Evolutionary conservation across 164 flowering plant species (phyloP).

Genomic region (Chimonanthus praecox): DNA sequence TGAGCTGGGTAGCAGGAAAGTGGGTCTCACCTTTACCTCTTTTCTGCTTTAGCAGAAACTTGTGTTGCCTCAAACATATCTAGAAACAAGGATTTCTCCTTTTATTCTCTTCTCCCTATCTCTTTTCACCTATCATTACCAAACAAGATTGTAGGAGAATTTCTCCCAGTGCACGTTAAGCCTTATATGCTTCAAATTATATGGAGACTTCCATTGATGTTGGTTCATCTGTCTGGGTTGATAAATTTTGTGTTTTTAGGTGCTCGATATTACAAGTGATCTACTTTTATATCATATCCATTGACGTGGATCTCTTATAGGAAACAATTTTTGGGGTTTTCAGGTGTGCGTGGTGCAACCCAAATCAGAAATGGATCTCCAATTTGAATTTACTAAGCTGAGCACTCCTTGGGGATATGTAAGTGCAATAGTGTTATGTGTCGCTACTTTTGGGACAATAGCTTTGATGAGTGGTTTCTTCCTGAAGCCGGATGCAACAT

Average conservation of each 20-base stretch:
- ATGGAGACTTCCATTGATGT: not conserved
- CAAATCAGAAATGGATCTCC: slow-evolving; percentile 83
- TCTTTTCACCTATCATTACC: no score
- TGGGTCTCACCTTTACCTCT: no score
- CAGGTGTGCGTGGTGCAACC: slow-evolving; percentile 98
- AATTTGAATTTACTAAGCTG: slow-evolving; percentile 73
- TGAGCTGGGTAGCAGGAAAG: no score
- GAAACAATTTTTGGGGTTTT: not conserved
- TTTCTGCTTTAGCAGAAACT: no score
- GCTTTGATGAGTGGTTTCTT: slow-evolving; percentile 92
- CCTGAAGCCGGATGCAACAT: slow-evolving; percentile 81
- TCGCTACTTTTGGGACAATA: slow-evolving; percentile 84
- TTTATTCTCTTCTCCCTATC: no score
- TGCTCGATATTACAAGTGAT: not conserved
- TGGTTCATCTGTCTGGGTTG: not conserved
- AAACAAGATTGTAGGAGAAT: no score
- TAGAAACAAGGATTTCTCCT: no score
- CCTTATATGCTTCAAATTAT: no score
- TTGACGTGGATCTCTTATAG: not conserved
- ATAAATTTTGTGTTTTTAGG: not conserved
- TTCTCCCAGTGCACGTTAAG: no score
- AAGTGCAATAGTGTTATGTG: slow-evolving; percentile 64
- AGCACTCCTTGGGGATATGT: slow-evolving; percentile 91
- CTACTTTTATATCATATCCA: not conserved
- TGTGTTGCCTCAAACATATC: no score